Evolutionary conservation across 2,329 filamentous ascomycete species (phyloP).

Genomic region (Ophiostoma sp.): DNA sequence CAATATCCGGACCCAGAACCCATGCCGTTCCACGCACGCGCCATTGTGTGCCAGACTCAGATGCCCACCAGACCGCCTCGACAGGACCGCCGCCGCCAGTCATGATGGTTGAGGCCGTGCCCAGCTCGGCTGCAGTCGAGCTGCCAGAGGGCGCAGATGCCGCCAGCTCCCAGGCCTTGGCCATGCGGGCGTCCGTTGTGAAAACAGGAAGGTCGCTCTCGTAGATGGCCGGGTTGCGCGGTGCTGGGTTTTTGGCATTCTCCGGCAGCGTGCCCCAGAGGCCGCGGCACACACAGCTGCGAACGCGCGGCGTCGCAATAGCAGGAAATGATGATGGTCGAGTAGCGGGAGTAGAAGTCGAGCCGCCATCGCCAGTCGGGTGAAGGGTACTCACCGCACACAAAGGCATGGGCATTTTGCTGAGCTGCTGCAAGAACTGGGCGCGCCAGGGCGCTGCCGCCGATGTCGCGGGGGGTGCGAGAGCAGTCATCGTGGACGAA

Average conservation of each 20-base stretch:
- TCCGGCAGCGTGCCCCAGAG: slow-evolving; percentile 70
- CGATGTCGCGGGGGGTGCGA: slow-evolving; percentile 18
- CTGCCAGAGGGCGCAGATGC: slow-evolving; percentile 44
- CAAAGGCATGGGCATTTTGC: slow-evolving; percentile 43
- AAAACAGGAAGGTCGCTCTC: slow-evolving; percentile 75
- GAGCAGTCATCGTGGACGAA: slow-evolving; percentile 15
- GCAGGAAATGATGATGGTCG: slow-evolving; percentile 26
- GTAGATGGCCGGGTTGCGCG: slow-evolving; percentile 62
- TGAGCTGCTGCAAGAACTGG: slow-evolving; percentile 48
- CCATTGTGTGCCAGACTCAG: slow-evolving; percentile 72
- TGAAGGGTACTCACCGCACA: slow-evolving; percentile 51
- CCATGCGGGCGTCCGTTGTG: slow-evolving; percentile 84
- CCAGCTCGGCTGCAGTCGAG: slow-evolving; percentile 38
- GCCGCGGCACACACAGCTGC: slow-evolving; percentile 80
- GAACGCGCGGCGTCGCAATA: slow-evolving; percentile 53
- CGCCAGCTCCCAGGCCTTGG: slow-evolving; percentile 70
- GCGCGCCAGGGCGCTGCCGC: slow-evolving; percentile 49
- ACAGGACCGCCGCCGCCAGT: slow-evolving; percentile 55
- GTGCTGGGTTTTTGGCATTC: slow-evolving; percentile 67
- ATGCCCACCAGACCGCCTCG: slow-evolving; percentile 83
- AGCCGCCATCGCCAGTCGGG: slow-evolving; percentile 24
- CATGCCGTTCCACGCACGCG: slow-evolving; percentile 71
- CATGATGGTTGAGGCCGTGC: background rate
- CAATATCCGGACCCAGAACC: slow-evolving; percentile 63
- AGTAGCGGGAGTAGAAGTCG: background rate